A percentile compares a stretch with the other conserved stretches of the same genome.
phyloP scores from a whole-genome alignment of 164 flowering plant species.

The Nelumbo lutea region DNA sequence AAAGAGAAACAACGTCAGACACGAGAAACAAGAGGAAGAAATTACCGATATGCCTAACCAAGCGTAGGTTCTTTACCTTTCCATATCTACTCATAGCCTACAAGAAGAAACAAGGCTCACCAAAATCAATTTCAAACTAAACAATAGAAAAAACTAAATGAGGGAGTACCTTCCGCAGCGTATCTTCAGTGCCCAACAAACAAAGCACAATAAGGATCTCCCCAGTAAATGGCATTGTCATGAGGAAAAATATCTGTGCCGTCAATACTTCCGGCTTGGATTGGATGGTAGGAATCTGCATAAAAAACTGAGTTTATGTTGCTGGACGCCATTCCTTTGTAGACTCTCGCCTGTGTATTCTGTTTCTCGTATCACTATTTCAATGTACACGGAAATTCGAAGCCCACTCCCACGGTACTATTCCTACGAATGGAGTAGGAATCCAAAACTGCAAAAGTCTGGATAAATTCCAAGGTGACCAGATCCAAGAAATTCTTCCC shows the following conservation, averaged over 20 bases:
- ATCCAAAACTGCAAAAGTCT: too few species aligned
- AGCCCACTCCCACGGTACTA: too few species aligned
- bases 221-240: slow-evolving; percentile 81
- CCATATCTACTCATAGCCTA: slow-evolving; percentile 91
- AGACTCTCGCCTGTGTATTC: too few species aligned
- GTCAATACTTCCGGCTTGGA: slow-evolving; percentile 95
- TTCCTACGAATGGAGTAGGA: too few species aligned
- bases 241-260: slow-evolving; percentile 87
- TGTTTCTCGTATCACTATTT: too few species aligned
- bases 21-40: not conserved
- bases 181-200: slow-evolving; percentile 78
- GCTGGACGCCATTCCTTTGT: not conserved
- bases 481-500: too few species aligned
- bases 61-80: slow-evolving; percentile 64
- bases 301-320: slow-evolving; percentile 71
- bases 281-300: slow-evolving; percentile 77
- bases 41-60: slow-evolving; percentile 84
- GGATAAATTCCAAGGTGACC: too few species aligned
- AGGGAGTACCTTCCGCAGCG: slow-evolving; percentile 54
- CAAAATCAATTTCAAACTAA: not conserved
- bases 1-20: not conserved
- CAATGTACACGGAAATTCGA: too few species aligned
- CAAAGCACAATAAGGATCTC: slow-evolving; percentile 81
- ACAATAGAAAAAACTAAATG: not conserved
- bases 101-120: not conserved